Evolutionary conservation across 129 eudicot species (phyloP).

Genomic region (Apium graveolens): DNA sequence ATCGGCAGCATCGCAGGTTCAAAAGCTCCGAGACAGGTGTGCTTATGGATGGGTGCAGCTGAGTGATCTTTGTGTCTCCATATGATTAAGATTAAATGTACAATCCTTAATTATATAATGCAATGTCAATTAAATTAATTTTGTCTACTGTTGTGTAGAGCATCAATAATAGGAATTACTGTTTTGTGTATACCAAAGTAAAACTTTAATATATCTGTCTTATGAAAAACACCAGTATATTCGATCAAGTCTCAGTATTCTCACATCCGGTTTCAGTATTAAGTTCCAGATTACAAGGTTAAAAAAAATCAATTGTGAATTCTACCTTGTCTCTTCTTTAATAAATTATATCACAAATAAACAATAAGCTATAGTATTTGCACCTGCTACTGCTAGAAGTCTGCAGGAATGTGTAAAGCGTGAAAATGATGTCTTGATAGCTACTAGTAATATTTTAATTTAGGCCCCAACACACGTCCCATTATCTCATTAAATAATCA

Average conservation of each 20-base stretch:
- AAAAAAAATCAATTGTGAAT: neutral
- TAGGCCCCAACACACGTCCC: neutral
- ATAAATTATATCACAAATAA: neutral
- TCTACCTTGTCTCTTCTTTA: neutral
- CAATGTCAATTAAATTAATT: neutral
- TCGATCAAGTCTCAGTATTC: neutral
- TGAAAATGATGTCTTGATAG: neutral
- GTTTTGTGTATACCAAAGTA: neutral
- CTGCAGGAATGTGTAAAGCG: neutral
- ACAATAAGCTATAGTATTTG: neutral
- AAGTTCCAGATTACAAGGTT: neutral
- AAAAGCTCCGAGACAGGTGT: conserved; percentile 71
- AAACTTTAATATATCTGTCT: neutral
- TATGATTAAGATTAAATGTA: conserved; percentile 10
- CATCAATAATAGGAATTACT: neutral
- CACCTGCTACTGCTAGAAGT: too few relatives aligned
- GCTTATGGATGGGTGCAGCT: conserved; percentile 95
- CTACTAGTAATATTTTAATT: neutral
- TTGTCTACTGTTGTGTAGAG: neutral
- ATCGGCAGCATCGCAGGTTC: conserved; percentile 50
- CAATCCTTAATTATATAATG: neutral
- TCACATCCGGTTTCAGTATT: neutral
- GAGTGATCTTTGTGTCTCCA: conserved; percentile 43
- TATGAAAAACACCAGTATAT: neutral
- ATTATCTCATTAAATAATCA: too few relatives aligned